Evolutionary conservation across 2,329 filamentous ascomycete genomes (phyloP).

Genomic region (Alternaria sp.): DNA sequence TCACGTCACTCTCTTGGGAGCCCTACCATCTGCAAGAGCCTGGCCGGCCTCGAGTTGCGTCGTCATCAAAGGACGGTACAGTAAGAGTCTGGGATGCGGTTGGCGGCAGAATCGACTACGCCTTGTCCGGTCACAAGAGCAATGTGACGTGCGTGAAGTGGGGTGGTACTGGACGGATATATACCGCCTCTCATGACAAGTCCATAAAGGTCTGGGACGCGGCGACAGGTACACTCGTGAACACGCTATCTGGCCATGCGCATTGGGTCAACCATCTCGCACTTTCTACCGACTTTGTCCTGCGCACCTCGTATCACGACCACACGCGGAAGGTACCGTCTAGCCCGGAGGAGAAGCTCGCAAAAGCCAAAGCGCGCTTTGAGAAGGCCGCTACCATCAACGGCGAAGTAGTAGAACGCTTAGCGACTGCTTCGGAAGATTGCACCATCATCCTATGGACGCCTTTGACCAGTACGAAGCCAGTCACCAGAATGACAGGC

Average conservation of each 20-base stretch:
- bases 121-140: constrained; percentile 86
- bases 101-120: constrained; percentile 77
- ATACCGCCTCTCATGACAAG: constrained; percentile 78
- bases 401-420: constrained; percentile 77
- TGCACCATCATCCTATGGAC: constrained; percentile 98
- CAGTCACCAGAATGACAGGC: constrained; percentile 84
- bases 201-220: constrained; percentile 91
- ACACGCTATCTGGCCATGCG: constrained; percentile 80
- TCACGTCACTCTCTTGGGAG: constrained; percentile 89
- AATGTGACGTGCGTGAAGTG: constrained; percentile 90
- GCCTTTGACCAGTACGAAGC: constrained; percentile 76
- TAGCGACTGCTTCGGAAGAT: constrained; percentile 92
- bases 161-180: constrained; percentile 77
- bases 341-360: constrained; percentile 71
- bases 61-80: constrained; percentile 87
- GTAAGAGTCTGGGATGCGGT: constrained; percentile 86
- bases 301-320: constrained; percentile 86
- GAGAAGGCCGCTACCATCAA: constrained; percentile 81
- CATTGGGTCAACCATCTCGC: constrained; percentile 97
- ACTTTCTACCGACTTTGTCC: constrained; percentile 87
- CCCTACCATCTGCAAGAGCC: constrained; percentile 82
- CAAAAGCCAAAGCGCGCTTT: constrained; percentile 81
- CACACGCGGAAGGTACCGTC: constrained; percentile 74
- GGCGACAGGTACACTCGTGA: constrained; percentile 76
- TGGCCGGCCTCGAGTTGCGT: constrained; percentile 80